These are phyloP conservation scores for Suillus hirtellus DNA, from an alignment of 768 basidiomycete species.

Conservation along the genomic window DNA sequence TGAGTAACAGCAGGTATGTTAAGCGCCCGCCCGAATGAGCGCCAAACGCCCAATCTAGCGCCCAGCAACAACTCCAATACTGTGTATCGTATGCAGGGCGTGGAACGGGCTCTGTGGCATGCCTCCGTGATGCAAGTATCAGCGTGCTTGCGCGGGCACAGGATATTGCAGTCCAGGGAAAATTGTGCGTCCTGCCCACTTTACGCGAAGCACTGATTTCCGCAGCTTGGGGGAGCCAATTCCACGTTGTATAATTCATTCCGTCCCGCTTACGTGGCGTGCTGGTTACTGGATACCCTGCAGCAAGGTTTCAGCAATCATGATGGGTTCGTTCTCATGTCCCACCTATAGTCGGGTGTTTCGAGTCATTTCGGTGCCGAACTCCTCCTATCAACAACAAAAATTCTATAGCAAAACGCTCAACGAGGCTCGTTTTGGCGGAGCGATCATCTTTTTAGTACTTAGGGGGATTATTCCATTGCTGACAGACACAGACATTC, in stretches of 20 bases:
- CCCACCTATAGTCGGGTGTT: slow-evolving; percentile 60
- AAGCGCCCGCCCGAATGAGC: slow-evolving; percentile 3
- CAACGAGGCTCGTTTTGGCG: slow-evolving; percentile 56
- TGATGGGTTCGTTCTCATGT: slow-evolving; percentile 48
- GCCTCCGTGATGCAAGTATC: slow-evolving; percentile 50
- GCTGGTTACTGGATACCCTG: slow-evolving; percentile 51
- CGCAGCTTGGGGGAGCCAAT: slow-evolving; percentile 23
- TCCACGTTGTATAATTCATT: slow-evolving; percentile 48
- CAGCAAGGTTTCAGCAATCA: slow-evolving; percentile 26
- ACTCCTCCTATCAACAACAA: not conserved
- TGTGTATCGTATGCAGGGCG: slow-evolving; percentile 54
- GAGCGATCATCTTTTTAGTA: slow-evolving; percentile 37
- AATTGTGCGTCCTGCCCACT: slow-evolving; percentile 39
- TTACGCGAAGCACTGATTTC: slow-evolving; percentile 4
- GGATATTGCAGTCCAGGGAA: slow-evolving; percentile 42
- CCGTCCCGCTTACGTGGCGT: slow-evolving; percentile 54
- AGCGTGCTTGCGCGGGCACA: slow-evolving; percentile 56
- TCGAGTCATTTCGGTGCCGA: slow-evolving; percentile 11
- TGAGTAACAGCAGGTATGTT: slow-evolving; percentile 51
- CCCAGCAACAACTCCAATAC: slow-evolving; percentile 42
- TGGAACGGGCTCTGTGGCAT: slow-evolving; percentile 38
- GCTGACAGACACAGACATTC: slow-evolving; percentile 40
- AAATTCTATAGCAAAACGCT: slow-evolving; percentile 46
- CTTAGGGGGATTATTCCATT: slow-evolving; percentile 46
- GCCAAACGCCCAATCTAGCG: slow-evolving; percentile 1